These are phyloP conservation scores for Cladobotryum protrusum DNA, from an alignment of 2,329 filamentous ascomycete species.

Conservation along the genomic window DNA sequence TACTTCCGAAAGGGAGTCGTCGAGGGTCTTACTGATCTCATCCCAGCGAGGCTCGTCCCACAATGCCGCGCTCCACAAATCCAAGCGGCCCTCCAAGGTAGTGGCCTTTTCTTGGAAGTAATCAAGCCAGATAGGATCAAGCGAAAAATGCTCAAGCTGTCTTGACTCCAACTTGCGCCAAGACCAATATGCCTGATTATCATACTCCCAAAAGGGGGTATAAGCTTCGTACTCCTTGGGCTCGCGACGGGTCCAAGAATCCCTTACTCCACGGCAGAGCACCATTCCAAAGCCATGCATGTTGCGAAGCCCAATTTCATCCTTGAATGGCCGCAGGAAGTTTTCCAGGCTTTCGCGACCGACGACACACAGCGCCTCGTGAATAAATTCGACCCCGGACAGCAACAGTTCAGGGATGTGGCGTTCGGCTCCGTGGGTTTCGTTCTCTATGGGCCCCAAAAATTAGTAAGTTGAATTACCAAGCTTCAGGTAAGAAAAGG, in stretches of 20 bases:
- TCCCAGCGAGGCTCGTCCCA: slow-evolving; percentile 12
- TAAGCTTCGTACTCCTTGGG: slow-evolving; percentile 2
- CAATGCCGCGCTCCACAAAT: slow-evolving; percentile 11
- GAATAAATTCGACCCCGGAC: slow-evolving; percentile 7
- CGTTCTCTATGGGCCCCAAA: background rate
- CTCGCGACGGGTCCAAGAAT: slow-evolving; percentile 9
- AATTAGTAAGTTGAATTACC: background rate
- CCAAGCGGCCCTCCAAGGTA: slow-evolving; percentile 11
- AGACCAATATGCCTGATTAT: background rate
- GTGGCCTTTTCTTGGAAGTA: slow-evolving; percentile 1
- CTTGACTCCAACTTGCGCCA: slow-evolving; percentile 8
- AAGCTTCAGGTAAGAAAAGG: background rate
- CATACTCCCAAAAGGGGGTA: slow-evolving; percentile 4
- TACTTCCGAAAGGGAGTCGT: background rate
- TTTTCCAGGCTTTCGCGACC: background rate
- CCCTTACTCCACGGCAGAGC: slow-evolving; percentile 6
- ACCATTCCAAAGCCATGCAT: slow-evolving; percentile 10
- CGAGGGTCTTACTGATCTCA: slow-evolving; percentile 7
- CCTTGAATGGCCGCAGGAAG: slow-evolving; percentile 4
- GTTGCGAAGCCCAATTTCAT: background rate
- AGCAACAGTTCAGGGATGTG: slow-evolving; percentile 9
- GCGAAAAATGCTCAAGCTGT: background rate
- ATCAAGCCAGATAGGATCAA: background rate
- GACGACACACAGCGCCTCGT: slow-evolving; percentile 7
- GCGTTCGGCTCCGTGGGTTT: slow-evolving; percentile 2